Conservation (phyloP, 805 yeast genomes). For the Maudiozyma bulderi region DNA sequence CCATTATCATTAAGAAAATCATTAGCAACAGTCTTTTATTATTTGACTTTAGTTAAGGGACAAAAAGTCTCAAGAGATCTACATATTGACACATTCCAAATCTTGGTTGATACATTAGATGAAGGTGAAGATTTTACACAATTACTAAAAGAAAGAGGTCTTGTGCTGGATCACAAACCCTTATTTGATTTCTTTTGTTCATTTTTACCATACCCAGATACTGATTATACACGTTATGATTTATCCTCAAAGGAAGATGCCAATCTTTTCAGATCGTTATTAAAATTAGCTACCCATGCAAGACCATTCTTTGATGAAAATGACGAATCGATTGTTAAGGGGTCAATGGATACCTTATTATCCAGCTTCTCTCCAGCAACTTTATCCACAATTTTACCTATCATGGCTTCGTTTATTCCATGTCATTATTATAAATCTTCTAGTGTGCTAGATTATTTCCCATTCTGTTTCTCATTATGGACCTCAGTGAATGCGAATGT, state of each 20-base stretch:
- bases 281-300: constrained; percentile 45
- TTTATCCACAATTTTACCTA: constrained; percentile 40
- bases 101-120: constrained; percentile 38
- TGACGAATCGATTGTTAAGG: constrained; percentile 32
- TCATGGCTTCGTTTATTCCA: constrained; percentile 49
- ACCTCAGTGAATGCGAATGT: constrained; percentile 38
- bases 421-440: constrained; percentile 23
- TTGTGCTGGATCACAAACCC: constrained; percentile 30
- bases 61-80: constrained; percentile 52
- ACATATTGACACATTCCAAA: constrained; percentile 52
- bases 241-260: constrained; percentile 32
- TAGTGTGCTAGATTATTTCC: constrained; percentile 47
- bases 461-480: constrained; percentile 70
- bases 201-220: constrained; percentile 39
- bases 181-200: constrained; percentile 27
- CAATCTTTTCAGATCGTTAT: constrained; percentile 38
- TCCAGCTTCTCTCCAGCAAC: constrained; percentile 46
- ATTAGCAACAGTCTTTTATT: constrained; percentile 60
- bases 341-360: constrained; percentile 42
- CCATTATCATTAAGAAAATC: constrained; percentile 56
- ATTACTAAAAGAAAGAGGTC: constrained; percentile 20
- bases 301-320: constrained; percentile 43
- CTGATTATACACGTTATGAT: constrained; percentile 36
- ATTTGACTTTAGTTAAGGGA: constrained; percentile 62
- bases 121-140: constrained; percentile 28